Conservation (phyloP, 2,329 filamentous ascomycete species). For the Ceratocystis smalleyi region DNA sequence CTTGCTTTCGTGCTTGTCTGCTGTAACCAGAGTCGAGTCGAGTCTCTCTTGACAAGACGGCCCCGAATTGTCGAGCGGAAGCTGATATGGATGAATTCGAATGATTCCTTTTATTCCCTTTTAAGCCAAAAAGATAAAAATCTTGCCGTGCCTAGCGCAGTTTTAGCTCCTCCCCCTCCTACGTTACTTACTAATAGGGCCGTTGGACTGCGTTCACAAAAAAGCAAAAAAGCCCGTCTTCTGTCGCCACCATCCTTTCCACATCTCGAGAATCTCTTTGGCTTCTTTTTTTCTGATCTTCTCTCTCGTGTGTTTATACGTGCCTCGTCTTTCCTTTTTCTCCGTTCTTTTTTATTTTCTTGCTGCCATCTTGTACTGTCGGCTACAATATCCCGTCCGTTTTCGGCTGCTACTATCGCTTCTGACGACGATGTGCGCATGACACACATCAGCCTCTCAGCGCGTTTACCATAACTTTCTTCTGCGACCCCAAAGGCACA, state of each 20-base stretch:
- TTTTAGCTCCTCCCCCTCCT: not conserved
- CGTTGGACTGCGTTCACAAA: not conserved
- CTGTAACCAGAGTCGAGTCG: too few relatives aligned
- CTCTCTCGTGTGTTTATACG: not conserved
- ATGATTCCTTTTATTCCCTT: too few relatives aligned
- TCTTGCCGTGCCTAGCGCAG: conserved; percentile 4
- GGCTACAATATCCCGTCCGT: too few relatives aligned
- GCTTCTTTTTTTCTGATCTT: not conserved
- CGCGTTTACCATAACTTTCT: too few relatives aligned
- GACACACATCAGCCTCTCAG: too few relatives aligned
- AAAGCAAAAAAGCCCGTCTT: not conserved
- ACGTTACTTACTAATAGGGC: conserved; percentile 5
- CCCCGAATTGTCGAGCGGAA: too few relatives aligned
- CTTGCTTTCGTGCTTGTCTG: not conserved
- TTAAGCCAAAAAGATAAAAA: not conserved
- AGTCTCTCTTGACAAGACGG: too few relatives aligned
- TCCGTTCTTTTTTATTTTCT: not conserved
- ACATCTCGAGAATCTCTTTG: not conserved
- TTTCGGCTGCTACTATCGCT: too few relatives aligned
- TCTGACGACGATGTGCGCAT: too few relatives aligned
- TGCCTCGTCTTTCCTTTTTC: not conserved
- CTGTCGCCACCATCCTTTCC: conserved; percentile 5
- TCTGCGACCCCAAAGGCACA: too few relatives aligned
- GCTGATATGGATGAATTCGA: too few relatives aligned
- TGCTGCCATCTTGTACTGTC: not conserved